Conservation (phyloP, 2,329 filamentous ascomycete genomes). For the Cladophialophora exuberans region DNA sequence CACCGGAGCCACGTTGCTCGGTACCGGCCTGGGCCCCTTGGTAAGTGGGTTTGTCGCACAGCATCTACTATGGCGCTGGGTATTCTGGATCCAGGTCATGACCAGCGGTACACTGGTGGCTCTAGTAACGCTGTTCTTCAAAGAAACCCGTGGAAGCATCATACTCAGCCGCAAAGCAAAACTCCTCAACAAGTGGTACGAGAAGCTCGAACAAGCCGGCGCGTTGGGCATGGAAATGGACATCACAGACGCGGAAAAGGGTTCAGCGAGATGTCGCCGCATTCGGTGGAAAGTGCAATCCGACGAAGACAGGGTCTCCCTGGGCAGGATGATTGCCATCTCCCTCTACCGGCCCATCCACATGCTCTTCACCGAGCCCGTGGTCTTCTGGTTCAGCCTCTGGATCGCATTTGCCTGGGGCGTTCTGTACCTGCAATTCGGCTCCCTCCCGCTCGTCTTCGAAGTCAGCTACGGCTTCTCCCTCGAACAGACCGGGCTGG, state of each 20-base stretch:
- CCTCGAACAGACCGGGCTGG: constrained; percentile 67
- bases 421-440: constrained; percentile 82
- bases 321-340: constrained; percentile 28
- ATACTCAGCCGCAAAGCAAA: constrained; percentile 75
- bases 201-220: constrained; percentile 68
- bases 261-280: constrained; percentile 33
- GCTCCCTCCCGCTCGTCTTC: constrained; percentile 79
- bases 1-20: constrained; percentile 74
- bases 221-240: constrained; percentile 45
- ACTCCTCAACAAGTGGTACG: constrained; percentile 78
- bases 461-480: constrained; percentile 67
- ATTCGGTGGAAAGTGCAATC: constrained; percentile 31
- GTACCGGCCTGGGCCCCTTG: constrained; percentile 78
- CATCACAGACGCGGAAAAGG: constrained; percentile 68
- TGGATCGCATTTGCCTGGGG: constrained; percentile 93
- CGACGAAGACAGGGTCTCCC: constrained; percentile 29
- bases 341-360: constrained; percentile 38
- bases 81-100: constrained; percentile 85
- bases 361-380: constrained; percentile 65
- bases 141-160: constrained; percentile 81
- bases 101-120: constrained; percentile 65
- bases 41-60: constrained; percentile 71
- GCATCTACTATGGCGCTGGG: constrained; percentile 76
- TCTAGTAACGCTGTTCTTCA: constrained; percentile 70
- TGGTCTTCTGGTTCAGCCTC: constrained; percentile 73